Conservation (phyloP, 2,329 filamentous ascomycete genomes). For the Fusarium fujikuroi region DNA sequence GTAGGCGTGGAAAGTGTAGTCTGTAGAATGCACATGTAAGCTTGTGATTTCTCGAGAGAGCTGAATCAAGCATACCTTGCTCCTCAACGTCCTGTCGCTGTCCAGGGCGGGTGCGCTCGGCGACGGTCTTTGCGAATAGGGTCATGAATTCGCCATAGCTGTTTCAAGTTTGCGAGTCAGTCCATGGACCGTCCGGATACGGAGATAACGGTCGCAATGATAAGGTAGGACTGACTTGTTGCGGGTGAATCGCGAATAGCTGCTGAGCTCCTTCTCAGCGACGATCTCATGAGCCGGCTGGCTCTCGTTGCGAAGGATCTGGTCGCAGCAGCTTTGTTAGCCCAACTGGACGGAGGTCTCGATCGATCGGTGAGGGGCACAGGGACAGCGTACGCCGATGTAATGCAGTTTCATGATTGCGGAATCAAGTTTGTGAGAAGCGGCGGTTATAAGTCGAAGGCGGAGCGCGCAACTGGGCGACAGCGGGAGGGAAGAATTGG, state of each 20-base stretch:
- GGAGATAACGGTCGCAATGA: not conserved
- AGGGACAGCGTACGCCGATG: slow-evolving; percentile 74
- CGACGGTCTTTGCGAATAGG: slow-evolving; percentile 86
- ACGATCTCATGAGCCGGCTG: slow-evolving; percentile 82
- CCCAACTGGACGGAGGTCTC: slow-evolving; percentile 29
- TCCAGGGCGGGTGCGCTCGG: slow-evolving; percentile 83
- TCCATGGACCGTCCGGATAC: slow-evolving; percentile 2
- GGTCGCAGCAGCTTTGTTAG: slow-evolving; percentile 40
- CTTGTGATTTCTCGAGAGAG: not conserved
- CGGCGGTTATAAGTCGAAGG: not conserved
- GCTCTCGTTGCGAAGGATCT: slow-evolving; percentile 85
- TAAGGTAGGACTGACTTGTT: slow-evolving; percentile 64
- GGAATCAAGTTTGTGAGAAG: not conserved
- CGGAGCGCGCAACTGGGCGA: not conserved
- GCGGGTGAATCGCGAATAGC: slow-evolving; percentile 83
- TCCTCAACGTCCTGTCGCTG: slow-evolving; percentile 88
- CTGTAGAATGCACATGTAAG: slow-evolving; percentile 47
- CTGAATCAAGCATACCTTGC: slow-evolving; percentile 63
- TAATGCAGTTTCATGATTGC: slow-evolving; percentile 85
- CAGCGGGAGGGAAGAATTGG: not conserved
- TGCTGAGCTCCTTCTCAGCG: slow-evolving; percentile 79
- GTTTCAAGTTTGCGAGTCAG: slow-evolving; percentile 24
- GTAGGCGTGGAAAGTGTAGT: slow-evolving; percentile 83
- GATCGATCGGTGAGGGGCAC: slow-evolving; percentile 43
- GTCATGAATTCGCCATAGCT: slow-evolving; percentile 76